A percentile compares a stretch with the other conserved stretches of the same genome.
Evolutionary conservation across 805 yeast genomes (phyloP).

Genomic region (Wickerhamiella lipophila): DNA sequence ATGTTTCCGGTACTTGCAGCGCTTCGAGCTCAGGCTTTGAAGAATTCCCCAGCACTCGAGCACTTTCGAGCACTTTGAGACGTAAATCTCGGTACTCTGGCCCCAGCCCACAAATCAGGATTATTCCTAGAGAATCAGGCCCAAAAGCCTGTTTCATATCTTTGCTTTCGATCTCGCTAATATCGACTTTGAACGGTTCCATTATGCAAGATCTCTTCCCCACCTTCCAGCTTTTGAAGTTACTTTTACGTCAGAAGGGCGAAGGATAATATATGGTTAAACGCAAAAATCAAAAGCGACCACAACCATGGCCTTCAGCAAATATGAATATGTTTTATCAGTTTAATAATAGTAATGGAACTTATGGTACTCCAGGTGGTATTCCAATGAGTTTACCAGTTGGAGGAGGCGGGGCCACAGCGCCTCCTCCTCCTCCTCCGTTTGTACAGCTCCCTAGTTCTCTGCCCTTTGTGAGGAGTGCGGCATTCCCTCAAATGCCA

Average conservation of each 20-base stretch:
- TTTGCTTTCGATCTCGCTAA: conserved; percentile 24
- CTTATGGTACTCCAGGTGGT: background rate
- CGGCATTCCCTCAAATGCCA: background rate
- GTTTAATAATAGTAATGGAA: background rate
- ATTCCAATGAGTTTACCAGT: no score
- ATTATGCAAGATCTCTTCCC: no score
- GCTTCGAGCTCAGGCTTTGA: conserved; percentile 27
- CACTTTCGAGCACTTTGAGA: conserved; percentile 32
- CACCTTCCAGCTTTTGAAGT: no score
- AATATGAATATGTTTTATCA: background rate
- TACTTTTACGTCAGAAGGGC: background rate
- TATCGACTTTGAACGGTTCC: conserved; percentile 2
- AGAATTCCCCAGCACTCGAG: conserved; percentile 34
- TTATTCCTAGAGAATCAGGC: conserved; percentile 42
- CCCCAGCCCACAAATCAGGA: conserved; percentile 36
- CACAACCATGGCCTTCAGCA: background rate
- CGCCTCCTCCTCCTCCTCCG: background rate
- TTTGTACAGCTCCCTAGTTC: background rate
- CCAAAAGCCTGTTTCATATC: conserved; percentile 40
- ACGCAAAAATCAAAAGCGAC: background rate
- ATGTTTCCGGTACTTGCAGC: conserved; percentile 39
- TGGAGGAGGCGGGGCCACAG: no score
- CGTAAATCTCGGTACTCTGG: conserved; percentile 31
- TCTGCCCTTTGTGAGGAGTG: background rate
- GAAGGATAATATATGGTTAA: background rate